Base-by-base conservation (phyloP, 331 rosid species). In the Telfairia occidentalis region DNA sequence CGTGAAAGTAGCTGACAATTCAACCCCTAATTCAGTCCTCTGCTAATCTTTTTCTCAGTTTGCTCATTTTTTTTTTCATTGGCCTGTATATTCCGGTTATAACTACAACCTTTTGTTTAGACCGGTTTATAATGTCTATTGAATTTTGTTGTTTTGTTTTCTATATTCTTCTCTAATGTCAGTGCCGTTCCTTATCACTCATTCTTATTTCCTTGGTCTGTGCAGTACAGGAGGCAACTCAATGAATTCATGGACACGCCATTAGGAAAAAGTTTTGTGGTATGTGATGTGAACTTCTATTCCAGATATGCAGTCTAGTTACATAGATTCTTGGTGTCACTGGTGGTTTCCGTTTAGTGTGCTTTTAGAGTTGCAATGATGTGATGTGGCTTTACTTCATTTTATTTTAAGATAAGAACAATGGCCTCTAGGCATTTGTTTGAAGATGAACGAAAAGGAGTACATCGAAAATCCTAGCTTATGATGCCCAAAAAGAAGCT, bases 161-260 rank as follows among this genome's bases (percentile, higher is more conserved):
- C 9, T 79, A 43, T 61, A 65, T 61, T 19, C 53, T 54, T 77
- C 50, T 19, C 23, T 19, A 19, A 15, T 38, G 55, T 58, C 26
- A 38, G 15, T 10, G 18, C 58, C 46, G 58, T 71, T 23, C n/a
- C 55, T 72, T 8, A 48, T 74, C 7, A 35, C 26, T 63, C 37
- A 37, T 43, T 46, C 61, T 60, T 7, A 73, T 26, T 64, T 77
- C 52, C 16, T 52, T 38, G 75, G 32, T 76, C 2, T 54, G 53
- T 87, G 84, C 98, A 91, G 98, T 91, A 95, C 88, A 85, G 93
- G 87, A 83, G 64, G 81, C 93, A 91, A 87, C 77, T 91, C 26
- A 77, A 52, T 80, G 85, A 70, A 16, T 84, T 92, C 76, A 58
- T 90, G 76, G 87, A 86, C 29, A 88, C 96, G 49, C 97, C 97